Evolutionary conservation across 805 yeast species (phyloP).

Genomic region (Hanseniaspora clermontiae): DNA sequence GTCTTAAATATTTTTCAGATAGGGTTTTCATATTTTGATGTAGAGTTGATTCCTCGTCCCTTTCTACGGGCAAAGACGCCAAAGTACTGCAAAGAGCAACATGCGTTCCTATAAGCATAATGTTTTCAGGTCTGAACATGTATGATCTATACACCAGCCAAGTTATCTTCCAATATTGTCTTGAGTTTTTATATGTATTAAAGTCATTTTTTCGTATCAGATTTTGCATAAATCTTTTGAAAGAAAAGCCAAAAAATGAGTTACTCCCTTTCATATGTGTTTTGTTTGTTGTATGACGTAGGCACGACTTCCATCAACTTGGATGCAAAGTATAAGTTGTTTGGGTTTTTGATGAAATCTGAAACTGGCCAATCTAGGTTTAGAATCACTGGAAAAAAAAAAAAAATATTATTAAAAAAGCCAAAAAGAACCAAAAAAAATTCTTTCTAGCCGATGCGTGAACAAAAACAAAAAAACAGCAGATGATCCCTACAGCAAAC

Average conservation of each 20-base stretch:
- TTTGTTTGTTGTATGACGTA: not conserved
- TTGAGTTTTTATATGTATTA: not conserved
- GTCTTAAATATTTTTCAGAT: not conserved
- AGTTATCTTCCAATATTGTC: slow-evolving; percentile 6
- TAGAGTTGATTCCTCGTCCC: not conserved
- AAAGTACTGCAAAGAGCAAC: not conserved
- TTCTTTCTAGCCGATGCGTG: not conserved
- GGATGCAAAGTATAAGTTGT: not conserved
- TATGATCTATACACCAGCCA: slow-evolving; percentile 10
- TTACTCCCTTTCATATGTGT: not conserved
- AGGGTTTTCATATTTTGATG: not conserved
- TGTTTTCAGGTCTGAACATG: slow-evolving; percentile 9
- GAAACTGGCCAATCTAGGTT: not conserved
- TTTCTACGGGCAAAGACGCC: not conserved
- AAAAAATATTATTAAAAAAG: not conserved
- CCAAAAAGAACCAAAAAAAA: not conserved
- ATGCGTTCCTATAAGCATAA: not conserved
- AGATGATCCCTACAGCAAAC: not conserved
- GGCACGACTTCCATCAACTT: not conserved
- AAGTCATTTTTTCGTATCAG: not conserved
- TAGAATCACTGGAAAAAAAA: not conserved
- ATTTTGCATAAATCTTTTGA: slow-evolving; percentile 5
- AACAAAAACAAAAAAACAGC: not conserved
- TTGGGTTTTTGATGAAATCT: not conserved
- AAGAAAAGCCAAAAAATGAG: not conserved